phyloP scores from a whole-genome alignment of 768 basidiomycete genomes.

The Tulasnella sp. region DNA sequence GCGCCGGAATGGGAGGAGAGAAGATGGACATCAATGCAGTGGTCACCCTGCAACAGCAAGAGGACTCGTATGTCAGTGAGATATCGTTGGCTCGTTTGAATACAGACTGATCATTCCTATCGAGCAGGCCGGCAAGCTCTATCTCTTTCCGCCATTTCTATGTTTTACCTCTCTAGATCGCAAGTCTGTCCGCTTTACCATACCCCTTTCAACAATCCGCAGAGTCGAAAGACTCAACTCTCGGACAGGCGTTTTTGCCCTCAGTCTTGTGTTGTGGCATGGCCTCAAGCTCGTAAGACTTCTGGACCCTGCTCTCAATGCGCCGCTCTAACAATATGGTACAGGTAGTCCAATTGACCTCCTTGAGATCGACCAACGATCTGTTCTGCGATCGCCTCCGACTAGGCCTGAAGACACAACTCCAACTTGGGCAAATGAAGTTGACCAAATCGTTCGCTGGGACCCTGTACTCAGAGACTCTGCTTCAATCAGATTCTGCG shows the following conservation, averaged over 20 bases:
- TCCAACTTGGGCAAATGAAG: conserved; percentile 91
- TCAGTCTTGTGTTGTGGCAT: conserved; percentile 90
- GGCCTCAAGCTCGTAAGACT: conserved; percentile 76
- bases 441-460: conserved; percentile 78
- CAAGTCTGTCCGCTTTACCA: conserved; percentile 81
- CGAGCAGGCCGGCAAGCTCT: conserved; percentile 76
- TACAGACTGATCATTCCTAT: neutral
- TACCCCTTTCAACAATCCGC: conserved; percentile 85
- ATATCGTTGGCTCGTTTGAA: conserved; percentile 7
- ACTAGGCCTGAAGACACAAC: conserved; percentile 77
- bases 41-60: conserved; percentile 70
- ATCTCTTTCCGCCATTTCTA: conserved; percentile 81
- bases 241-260: conserved; percentile 89
- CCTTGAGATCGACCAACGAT: conserved; percentile 85
- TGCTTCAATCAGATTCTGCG: conserved; percentile 42
- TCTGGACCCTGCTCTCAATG: conserved; percentile 6
- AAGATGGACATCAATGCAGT: conserved; percentile 86
- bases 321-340: neutral
- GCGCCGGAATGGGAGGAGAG: conserved; percentile 27
- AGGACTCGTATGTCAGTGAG: conserved; percentile 81
- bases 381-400: conserved; percentile 83
- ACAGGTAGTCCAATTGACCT: conserved; percentile 74
- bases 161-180: conserved; percentile 84
- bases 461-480: conserved; percentile 89
- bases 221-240: conserved; percentile 91